A percentile compares a stretch with the other conserved stretches of the same genome.
phyloP scores from a whole-genome alignment of 345 rosid genomes.

The Melaleuca alternifolia region DNA sequence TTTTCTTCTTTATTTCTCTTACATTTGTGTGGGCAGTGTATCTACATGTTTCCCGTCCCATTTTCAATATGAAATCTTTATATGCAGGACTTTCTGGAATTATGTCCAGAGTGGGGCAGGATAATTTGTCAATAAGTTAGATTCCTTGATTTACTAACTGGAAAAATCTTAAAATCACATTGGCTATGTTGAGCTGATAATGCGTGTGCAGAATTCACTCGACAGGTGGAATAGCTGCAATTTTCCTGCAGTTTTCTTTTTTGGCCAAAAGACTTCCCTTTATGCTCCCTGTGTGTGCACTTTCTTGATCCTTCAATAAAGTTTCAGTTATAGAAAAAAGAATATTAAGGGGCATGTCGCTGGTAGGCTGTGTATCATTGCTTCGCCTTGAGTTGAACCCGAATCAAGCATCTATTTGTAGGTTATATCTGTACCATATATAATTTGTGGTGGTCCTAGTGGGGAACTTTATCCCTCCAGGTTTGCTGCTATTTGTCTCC shows the following conservation, averaged over 20 bases:
- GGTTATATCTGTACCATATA: not conserved
- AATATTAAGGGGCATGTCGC: not conserved
- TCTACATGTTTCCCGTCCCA: not conserved
- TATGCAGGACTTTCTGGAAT: not conserved
- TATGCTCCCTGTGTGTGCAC: not conserved
- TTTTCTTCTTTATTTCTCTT: not conserved
- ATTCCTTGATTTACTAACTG: not conserved
- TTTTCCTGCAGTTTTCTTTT: not conserved
- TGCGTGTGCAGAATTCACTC: not conserved
- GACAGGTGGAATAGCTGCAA: not conserved
- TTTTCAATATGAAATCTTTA: not conserved
- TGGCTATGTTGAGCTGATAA: not conserved
- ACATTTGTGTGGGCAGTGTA: not conserved
- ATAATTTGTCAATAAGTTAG: not conserved
- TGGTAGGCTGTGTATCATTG: not conserved
- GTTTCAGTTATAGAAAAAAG: not conserved
- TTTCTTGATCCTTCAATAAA: not conserved
- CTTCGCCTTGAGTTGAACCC: not conserved
- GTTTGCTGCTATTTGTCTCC: not conserved
- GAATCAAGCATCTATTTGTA: not conserved
- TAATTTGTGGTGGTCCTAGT: not conserved
- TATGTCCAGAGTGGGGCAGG: not conserved
- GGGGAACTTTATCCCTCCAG: not conserved
- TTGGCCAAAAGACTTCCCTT: not conserved
- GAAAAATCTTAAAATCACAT: not conserved